Conservation (phyloP, 345 rosid species). For the Corchorus capsularis region DNA sequence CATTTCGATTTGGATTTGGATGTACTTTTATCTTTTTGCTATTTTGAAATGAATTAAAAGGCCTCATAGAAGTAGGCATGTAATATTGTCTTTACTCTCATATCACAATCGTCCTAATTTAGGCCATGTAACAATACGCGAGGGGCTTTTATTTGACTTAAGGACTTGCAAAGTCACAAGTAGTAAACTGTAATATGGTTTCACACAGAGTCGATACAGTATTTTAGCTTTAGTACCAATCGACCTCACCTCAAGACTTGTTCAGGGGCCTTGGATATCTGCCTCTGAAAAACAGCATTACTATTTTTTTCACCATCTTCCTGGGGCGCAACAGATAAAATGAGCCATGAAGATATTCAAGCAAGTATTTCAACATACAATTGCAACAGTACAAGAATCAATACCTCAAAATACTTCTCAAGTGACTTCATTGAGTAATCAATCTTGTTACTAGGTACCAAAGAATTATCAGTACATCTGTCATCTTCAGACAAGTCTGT, state of each 20-base stretch:
- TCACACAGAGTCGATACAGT: background rate
- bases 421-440: slow-evolving; percentile 54
- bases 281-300: slow-evolving; percentile 68
- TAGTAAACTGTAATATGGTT: background rate
- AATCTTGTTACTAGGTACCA: slow-evolving; percentile 41
- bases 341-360: background rate
- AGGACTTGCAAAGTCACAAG: background rate
- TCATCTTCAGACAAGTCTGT: slow-evolving; percentile 51
- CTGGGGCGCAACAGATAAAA: slow-evolving; percentile 36
- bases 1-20: background rate
- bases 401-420: slow-evolving; percentile 63
- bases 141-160: background rate
- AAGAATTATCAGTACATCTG: slow-evolving; percentile 30
- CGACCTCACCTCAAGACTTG: slow-evolving; percentile 77
- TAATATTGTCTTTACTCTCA: background rate
- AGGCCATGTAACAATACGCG: background rate
- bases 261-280: slow-evolving; percentile 68
- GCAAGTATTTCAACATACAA: slow-evolving; percentile 10
- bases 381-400: slow-evolving; percentile 7
- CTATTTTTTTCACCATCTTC: slow-evolving; percentile 63
- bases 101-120: background rate
- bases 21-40: background rate
- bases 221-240: background rate
- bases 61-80: background rate
- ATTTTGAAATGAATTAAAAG: background rate